Conservation (phyloP, 306 rosid species). For the Cyclanthera cordifolia region DNA sequence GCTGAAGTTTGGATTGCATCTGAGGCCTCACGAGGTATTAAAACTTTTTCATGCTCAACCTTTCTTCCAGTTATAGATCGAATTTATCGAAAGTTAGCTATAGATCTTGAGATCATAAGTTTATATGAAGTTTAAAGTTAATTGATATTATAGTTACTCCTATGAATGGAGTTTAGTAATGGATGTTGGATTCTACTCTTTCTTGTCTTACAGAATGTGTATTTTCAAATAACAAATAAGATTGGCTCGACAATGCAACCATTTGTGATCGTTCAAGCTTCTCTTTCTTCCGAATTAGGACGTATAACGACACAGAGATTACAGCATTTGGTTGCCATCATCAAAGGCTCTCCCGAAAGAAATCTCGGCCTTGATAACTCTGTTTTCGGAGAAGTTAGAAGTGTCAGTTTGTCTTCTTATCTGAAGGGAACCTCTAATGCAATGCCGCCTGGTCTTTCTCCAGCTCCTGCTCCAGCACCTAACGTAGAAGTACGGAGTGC, state of each 20-base stretch:
- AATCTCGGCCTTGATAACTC: conserved; percentile 76
- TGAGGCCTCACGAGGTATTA: conserved; percentile 59
- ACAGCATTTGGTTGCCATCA: conserved; percentile 57
- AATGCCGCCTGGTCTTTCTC: conserved; percentile 50
- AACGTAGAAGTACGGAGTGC: conserved; percentile 26
- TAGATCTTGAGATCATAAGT: background rate
- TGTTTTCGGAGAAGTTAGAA: conserved; percentile 62
- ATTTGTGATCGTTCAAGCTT: conserved; percentile 58
- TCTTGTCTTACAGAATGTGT: conserved; percentile 48
- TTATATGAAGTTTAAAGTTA: background rate
- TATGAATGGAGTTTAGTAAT: background rate
- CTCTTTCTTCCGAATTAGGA: conserved; percentile 42
- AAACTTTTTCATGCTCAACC: conserved; percentile 8
- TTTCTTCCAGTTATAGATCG: background rate
- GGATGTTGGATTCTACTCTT: conserved; percentile 5
- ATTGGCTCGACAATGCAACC: conserved; percentile 52
- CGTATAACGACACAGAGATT: conserved; percentile 49
- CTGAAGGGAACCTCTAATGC: conserved; percentile 35
- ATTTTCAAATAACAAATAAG: conserved; percentile 51
- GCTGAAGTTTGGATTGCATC: conserved; percentile 52
- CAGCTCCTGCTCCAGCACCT: conserved; percentile 51
- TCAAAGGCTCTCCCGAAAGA: conserved; percentile 34
- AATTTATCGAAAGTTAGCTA: background rate
- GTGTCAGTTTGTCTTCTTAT: conserved; percentile 52
- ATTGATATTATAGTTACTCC: background rate